Percentiles rank a stretch among this genome's conserved stretches.
Evolutionary conservation across 2,329 filamentous ascomycete species (phyloP).

Genomic region (Ophiostoma sp.): DNA sequence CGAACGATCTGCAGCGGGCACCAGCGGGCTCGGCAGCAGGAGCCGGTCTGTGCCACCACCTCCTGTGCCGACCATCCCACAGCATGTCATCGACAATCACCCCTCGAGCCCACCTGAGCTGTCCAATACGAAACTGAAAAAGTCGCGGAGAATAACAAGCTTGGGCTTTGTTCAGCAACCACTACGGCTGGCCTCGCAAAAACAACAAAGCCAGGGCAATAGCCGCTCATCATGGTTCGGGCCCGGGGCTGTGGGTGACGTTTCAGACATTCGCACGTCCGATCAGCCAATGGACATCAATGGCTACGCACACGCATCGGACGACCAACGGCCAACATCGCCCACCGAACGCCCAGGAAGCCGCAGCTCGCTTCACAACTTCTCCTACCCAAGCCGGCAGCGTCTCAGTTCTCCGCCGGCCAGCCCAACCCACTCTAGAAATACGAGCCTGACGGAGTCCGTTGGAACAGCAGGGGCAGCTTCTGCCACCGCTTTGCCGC

Average conservation of each 20-base stretch:
- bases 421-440: conserved; percentile 16
- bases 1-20: not conserved
- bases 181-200: conserved; percentile 52
- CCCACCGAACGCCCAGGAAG: conserved; percentile 38
- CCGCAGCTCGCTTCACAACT: conserved; percentile 50
- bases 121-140: not conserved
- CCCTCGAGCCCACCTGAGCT: not conserved
- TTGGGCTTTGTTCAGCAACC: conserved; percentile 30
- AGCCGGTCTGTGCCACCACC: conserved; percentile 47
- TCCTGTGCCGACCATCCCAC: conserved; percentile 63
- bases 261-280: conserved; percentile 42
- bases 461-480: not conserved
- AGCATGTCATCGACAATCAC: conserved; percentile 33
- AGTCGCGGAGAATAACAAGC: conserved; percentile 7
- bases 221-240: conserved; percentile 47
- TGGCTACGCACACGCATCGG: conserved; percentile 11
- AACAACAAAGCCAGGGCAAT: conserved; percentile 31
- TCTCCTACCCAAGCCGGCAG: conserved; percentile 49
- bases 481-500: not conserved
- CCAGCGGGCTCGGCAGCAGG: conserved; percentile 23
- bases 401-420: conserved; percentile 39
- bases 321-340: conserved; percentile 26
- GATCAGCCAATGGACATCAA: conserved; percentile 37
- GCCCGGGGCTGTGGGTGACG: conserved; percentile 40
- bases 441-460: not conserved